Evolutionary conservation across 1,284 basidiomycete genomes (phyloP), one percentile per base, ranked within the genome.

Genomic region (Puccinia sorghi): DNA sequence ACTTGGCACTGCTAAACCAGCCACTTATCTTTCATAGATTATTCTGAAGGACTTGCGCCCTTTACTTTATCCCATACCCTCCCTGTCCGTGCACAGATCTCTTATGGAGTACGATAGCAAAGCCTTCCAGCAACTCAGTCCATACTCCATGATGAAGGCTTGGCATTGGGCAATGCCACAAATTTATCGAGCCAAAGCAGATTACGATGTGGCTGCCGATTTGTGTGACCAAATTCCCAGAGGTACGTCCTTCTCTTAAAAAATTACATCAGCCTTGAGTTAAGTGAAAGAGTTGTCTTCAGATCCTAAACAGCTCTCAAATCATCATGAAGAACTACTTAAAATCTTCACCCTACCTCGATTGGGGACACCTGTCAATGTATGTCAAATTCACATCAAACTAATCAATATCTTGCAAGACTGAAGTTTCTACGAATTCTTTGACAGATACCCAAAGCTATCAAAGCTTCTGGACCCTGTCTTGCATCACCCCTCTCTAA

Each of bases 31-130:
- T 69, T 90, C 90, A 0, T 92, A 95, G 83, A 90, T 95, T 79
- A 91, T 96, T 77, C 87, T 95, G 32, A 91, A 91, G 80, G 93
- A 94, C 83, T 85, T 95, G 0, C 88, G 90, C 22, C 92, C 93
- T 1, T 83, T 94, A 1, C 84, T 93, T 0, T 91, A 91, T 81
- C 90, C 92, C 0, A 84, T 90, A 0, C 87, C 88, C 0, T 87
- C 87, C 3, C 83, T 84, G 0, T 80, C 72, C 6, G 73, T 52
- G 12, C 27, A 72, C 2, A 52, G 54, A 1, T 86, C 88, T 9
- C 84, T 92, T 48, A 85, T 87, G 17, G 82, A 87, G 43, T 89
- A 88, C 84, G 90, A 90, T 81, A 86, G 87, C 37, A 86, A 86
- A 12, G 86, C 89, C 13, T 87, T 89, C 27, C 86, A 86, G 20